Evolutionary conservation across 768 basidiomycete genomes (phyloP).

Genomic region (Trametes coccinea): DNA sequence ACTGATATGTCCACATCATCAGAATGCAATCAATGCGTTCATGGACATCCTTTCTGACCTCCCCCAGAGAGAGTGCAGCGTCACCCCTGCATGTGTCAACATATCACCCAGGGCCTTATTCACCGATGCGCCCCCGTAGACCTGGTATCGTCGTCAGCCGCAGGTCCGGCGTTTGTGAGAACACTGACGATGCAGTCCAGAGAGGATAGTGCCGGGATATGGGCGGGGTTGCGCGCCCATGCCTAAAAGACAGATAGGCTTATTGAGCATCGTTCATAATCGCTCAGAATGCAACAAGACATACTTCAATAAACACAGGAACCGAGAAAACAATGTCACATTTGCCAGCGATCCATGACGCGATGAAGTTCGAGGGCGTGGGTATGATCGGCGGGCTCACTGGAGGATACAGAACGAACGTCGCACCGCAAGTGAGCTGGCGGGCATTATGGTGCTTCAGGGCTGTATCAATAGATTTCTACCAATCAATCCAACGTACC

Average conservation of each 20-base stretch:
- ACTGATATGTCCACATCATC: not conserved
- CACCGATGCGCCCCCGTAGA: constrained; percentile 4
- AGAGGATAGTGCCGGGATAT: too few relatives aligned
- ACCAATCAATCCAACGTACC: too few relatives aligned
- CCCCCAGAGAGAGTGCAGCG: constrained; percentile 4
- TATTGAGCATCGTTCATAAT: too few relatives aligned
- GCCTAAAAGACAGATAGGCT: too few relatives aligned
- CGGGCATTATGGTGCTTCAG: too few relatives aligned
- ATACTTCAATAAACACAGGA: constrained; percentile 19
- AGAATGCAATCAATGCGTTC: not conserved
- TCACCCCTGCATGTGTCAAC: not conserved
- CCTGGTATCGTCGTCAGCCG: not conserved
- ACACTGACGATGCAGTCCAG: constrained; percentile 15
- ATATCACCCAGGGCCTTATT: constrained; percentile 7
- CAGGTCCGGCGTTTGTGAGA: not conserved
- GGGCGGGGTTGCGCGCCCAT: too few relatives aligned
- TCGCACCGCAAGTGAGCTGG: constrained; percentile 4
- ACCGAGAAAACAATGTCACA: constrained; percentile 18
- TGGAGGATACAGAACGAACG: constrained; percentile 15
- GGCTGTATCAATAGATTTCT: too few relatives aligned
- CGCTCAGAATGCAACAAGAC: too few relatives aligned
- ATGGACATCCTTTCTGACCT: not conserved
- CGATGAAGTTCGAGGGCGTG: constrained; percentile 17
- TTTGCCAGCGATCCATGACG: not conserved
- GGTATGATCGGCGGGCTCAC: constrained; percentile 5